Evolutionary conservation across 2,329 filamentous ascomycete species (phyloP).

Genomic region (Claviceps humidiphila): DNA sequence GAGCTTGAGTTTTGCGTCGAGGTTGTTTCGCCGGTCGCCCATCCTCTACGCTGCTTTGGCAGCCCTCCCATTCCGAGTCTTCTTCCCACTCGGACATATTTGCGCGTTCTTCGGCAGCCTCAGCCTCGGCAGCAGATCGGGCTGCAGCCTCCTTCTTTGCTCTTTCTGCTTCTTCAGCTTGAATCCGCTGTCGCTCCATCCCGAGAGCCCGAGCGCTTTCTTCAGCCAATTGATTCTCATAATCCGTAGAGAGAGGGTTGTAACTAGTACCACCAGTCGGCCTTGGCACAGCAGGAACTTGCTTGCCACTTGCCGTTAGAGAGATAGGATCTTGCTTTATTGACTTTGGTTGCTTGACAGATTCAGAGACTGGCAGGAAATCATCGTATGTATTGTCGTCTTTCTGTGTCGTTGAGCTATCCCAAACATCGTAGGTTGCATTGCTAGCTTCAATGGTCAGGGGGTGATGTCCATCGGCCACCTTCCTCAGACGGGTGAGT

Average conservation of each 20-base stretch:
- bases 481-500: conserved; percentile 59
- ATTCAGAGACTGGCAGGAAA: conserved; percentile 53
- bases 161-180: conserved; percentile 51
- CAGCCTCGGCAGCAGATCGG: conserved; percentile 57
- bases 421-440: conserved; percentile 71
- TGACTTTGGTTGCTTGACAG: conserved; percentile 60
- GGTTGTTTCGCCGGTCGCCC: conserved; percentile 55
- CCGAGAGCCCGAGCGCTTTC: conserved; percentile 71
- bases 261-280: conserved; percentile 81
- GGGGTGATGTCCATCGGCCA: conserved; percentile 62
- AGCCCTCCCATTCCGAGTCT: conserved; percentile 83
- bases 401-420: conserved; percentile 24
- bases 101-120: conserved; percentile 55
- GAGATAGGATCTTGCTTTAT: conserved; percentile 67
- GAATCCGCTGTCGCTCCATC: conserved; percentile 61
- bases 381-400: conserved; percentile 27
- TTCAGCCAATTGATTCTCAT: conserved; percentile 59
- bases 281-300: conserved; percentile 62
- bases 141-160: conserved; percentile 55
- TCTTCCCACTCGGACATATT: conserved; percentile 64
- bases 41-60: conserved; percentile 70
- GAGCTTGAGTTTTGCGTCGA: conserved; percentile 70
- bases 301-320: conserved; percentile 68
- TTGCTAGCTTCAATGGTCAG: conserved; percentile 41
- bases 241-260: conserved; percentile 80